phyloP scores from a whole-genome alignment of 176 grass and related monocot species.

The Carex myosuroides region DNA sequence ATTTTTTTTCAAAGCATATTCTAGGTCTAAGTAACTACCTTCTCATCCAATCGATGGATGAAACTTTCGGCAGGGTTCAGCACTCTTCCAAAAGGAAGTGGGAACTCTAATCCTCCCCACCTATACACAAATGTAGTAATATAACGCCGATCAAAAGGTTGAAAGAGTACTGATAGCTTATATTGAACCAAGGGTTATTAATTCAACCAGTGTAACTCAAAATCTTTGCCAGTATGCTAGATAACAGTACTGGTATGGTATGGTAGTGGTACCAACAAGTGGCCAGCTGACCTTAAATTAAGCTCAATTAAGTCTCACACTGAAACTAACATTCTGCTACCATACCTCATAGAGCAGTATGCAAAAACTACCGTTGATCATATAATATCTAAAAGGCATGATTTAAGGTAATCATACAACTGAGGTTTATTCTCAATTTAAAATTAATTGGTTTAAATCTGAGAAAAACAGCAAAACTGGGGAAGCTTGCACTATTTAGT shows the following conservation, averaged over 20 bases:
- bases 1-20: neutral
- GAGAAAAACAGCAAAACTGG: neutral
- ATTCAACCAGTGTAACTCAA: neutral
- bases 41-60: constrained; percentile 92
- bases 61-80: constrained; percentile 81
- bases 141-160: neutral
- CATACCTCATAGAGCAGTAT: neutral
- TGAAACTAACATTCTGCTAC: neutral
- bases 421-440: constrained; percentile 23
- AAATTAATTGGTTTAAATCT: neutral
- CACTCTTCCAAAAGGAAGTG: constrained; percentile 92
- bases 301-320: neutral
- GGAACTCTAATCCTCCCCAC: constrained; percentile 82
- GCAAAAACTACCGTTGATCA: neutral
- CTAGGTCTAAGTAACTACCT: constrained; percentile 38
- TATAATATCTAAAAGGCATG: neutral
- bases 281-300: neutral
- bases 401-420: neutral
- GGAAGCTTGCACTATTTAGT: neutral
- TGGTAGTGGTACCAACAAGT: neutral
- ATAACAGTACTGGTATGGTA: neutral
- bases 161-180: neutral
- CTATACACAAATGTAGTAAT: constrained; percentile 29
- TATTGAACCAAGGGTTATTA: neutral
- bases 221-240: neutral